phyloP scores from a whole-genome alignment of 768 basidiomycete species.

The Holtermannia corniformis region DNA sequence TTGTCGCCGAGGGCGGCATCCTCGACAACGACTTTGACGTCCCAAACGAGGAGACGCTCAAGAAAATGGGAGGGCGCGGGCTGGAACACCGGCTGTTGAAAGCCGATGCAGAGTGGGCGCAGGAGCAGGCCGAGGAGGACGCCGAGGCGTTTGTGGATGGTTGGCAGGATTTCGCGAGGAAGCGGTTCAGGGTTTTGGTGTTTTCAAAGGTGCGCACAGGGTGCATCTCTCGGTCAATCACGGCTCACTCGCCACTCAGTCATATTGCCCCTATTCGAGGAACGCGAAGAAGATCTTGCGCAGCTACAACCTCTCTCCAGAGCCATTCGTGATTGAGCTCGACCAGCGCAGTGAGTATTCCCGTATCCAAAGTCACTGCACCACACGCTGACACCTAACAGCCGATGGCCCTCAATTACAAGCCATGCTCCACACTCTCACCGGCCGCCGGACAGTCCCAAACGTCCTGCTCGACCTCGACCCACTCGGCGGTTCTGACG shows the following conservation, averaged over 20 bases:
- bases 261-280: conserved; percentile 41
- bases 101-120: conserved; percentile 10
- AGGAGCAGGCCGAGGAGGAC: conserved; percentile 9
- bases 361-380: background rate
- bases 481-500: conserved; percentile 40
- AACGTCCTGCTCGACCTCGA: conserved; percentile 39
- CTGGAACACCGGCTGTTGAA: conserved; percentile 26
- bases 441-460: conserved; percentile 39
- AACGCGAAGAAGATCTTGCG: conserved; percentile 36
- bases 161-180: conserved; percentile 33
- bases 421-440: conserved; percentile 33
- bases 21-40: conserved; percentile 25
- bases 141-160: conserved; percentile 26
- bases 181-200: conserved; percentile 29
- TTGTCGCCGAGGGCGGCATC: conserved; percentile 34
- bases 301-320: conserved; percentile 25
- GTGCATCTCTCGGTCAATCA: background rate
- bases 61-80: conserved; percentile 20
- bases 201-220: conserved; percentile 36
- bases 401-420: conserved; percentile 36
- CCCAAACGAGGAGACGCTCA: conserved; percentile 15
- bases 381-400: background rate
- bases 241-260: conserved; percentile 14
- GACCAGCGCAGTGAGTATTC: conserved; percentile 36
- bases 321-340: conserved; percentile 38